Evolutionary conservation across 2,329 filamentous ascomycete species (phyloP).

Genomic region (Sporothrix variecibatus): DNA sequence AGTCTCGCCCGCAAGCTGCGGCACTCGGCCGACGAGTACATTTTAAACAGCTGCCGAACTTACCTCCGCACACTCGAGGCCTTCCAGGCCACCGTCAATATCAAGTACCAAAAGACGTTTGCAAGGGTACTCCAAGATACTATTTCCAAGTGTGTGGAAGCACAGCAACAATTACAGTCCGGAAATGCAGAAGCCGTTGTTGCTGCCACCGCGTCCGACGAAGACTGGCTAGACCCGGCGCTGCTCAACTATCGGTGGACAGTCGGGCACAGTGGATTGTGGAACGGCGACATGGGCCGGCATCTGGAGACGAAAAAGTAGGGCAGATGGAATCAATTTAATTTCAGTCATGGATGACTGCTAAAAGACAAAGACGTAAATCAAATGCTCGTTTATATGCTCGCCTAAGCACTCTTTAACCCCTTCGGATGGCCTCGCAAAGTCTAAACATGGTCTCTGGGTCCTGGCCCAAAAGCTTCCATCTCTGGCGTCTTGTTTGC

Average conservation of each 20-base stretch:
- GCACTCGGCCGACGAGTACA: conserved; percentile 14
- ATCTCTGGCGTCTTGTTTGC: not conserved
- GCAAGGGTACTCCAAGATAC: conserved; percentile 14
- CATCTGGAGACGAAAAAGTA: not conserved
- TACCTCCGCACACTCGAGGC: conserved; percentile 1
- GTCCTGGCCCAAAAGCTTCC: conserved; percentile 1
- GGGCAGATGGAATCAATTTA: not conserved
- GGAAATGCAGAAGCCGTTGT: not conserved
- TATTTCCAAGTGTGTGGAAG: not conserved
- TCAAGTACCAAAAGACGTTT: conserved; percentile 14
- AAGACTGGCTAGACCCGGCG: conserved; percentile 15
- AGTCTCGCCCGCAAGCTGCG: conserved; percentile 11
- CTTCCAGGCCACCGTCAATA: conserved; percentile 7
- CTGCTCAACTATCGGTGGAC: conserved; percentile 12
- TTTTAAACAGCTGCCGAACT: conserved; percentile 9
- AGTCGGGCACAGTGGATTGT: not conserved
- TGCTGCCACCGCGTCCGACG: not conserved
- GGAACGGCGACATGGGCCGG: conserved; percentile 12
- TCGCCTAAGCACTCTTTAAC: not conserved
- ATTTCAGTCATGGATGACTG: too few species aligned
- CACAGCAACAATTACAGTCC: not conserved
- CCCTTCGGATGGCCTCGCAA: not conserved
- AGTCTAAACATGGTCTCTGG: not conserved
- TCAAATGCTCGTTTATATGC: not conserved
- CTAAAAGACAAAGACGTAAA: too few species aligned